A percentile compares a stretch with the other conserved stretches of the same genome.
Evolutionary conservation across 768 basidiomycete genomes (phyloP).

Genomic region (Phlebiopsis flavidoalba): DNA sequence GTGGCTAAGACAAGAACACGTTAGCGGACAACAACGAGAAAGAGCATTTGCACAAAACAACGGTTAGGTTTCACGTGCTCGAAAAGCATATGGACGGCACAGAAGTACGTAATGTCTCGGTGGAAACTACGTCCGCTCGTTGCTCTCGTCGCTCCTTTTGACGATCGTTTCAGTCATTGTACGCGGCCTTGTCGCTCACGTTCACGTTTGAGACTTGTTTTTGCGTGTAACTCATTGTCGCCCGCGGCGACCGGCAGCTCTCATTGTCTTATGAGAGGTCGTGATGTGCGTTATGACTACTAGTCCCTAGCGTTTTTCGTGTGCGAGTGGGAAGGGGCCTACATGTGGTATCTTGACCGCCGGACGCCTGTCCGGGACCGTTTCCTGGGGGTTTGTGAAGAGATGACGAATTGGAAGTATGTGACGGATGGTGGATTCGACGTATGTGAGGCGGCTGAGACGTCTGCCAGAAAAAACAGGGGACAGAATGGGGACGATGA

Average conservation of each 20-base stretch:
- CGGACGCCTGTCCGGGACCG: no score
- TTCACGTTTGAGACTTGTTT: background rate
- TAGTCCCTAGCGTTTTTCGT: background rate
- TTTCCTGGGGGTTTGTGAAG: no score
- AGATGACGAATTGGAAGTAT: background rate
- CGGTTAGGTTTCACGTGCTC: background rate
- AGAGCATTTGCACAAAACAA: background rate
- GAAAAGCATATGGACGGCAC: background rate
- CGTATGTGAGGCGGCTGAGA: background rate
- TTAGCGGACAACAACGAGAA: background rate
- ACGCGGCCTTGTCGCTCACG: background rate
- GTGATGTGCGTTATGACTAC: background rate
- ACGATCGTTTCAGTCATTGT: constrained; percentile 14
- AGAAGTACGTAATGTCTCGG: background rate
- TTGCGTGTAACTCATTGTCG: background rate
- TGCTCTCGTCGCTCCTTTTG: constrained; percentile 15
- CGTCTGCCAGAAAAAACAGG: background rate
- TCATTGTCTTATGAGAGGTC: background rate
- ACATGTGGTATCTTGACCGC: no score
- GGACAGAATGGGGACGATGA: background rate
- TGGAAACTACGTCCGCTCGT: background rate
- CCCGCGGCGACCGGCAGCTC: background rate
- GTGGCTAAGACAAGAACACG: background rate
- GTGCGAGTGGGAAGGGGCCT: background rate
- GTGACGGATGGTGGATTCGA: background rate